A percentile compares a stretch with the other conserved stretches of the same genome.
Evolutionary conservation across 2,329 filamentous ascomycete genomes (phyloP).

Genomic region (Epichloe brachyelytri): DNA sequence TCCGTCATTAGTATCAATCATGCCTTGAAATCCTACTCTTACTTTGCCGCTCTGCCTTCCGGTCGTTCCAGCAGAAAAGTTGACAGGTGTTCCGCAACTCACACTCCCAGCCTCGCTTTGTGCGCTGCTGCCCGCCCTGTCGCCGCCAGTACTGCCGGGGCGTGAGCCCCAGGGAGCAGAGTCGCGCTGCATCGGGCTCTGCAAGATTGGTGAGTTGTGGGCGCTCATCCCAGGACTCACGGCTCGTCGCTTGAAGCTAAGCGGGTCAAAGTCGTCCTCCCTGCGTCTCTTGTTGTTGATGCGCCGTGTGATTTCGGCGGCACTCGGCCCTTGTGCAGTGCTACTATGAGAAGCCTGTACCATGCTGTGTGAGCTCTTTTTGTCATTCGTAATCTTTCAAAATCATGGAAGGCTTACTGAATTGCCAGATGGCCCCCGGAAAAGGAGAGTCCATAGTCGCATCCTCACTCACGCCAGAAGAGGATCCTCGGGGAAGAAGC

Average conservation of each 20-base stretch:
- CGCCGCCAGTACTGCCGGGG: constrained; percentile 48
- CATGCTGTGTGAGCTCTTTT: neutral
- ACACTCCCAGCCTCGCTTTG: constrained; percentile 36
- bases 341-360: constrained; percentile 15
- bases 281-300: constrained; percentile 72
- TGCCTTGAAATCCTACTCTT: constrained; percentile 73
- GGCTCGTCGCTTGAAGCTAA: constrained; percentile 79
- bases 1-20: constrained; percentile 90
- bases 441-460: constrained; percentile 59
- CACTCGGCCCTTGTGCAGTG: constrained; percentile 40
- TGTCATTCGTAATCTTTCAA: neutral
- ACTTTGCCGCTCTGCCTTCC: constrained; percentile 42
- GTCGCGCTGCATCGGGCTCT: constrained; percentile 69
- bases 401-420: constrained; percentile 9
- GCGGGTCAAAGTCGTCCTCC: constrained; percentile 82
- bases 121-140: constrained; percentile 37
- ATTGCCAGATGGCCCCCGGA: constrained; percentile 22
- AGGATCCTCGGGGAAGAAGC: constrained; percentile 44
- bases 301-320: constrained; percentile 64
- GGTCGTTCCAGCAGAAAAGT: constrained; percentile 18
- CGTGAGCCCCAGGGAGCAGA: constrained; percentile 58
- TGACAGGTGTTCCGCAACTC: constrained; percentile 15
- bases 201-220: constrained; percentile 78
- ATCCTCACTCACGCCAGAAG: constrained; percentile 54
- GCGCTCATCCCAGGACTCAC: constrained; percentile 86